Evolutionary conservation across 2,329 filamentous ascomycete species (phyloP), one percentile per base, ranked within the genome.

Genomic region (Myriosclerotinia curreyana): DNA sequence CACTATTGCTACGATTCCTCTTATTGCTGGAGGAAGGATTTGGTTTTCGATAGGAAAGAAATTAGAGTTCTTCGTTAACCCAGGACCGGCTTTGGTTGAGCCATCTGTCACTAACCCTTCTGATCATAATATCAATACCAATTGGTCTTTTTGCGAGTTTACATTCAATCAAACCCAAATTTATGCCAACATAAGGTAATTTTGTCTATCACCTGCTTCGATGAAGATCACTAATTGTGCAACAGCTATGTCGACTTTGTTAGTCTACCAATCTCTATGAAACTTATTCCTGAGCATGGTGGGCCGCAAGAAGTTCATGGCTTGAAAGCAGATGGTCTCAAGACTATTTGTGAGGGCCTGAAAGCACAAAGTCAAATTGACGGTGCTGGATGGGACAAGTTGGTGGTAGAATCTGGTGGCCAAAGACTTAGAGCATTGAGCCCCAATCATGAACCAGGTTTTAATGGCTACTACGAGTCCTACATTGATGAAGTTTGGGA

Each of bases 201-300:
- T 56, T 48, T 58, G n/a, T 3, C 40, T 25, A 46, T n/a, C 7
- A 9, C 11, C 25, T 20, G n/a, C 17, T 62, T 5, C 17, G 2
- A 36, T 20, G 8, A 28, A 48, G 20, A 36, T 58, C 5, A 46
- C 53, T 63, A 49, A 59, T 34, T 2, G n/a, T 38, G 20, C 17
- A 31, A 48, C 70, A 85, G 81, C 67, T 88, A 89, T 73, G 90
- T 93, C 61, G 90, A 93, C 77, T 93, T 93, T 75, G 83, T 92
- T 66, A 79, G 79, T 69, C 74, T 88, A 69, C 86, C 88, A n/a
- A 81, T 89, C 60, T 81, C 83, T 1, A 74, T 86, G 66, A 78
- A 79, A 5, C 76, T 86, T 14, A 76, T 77, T 50, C 79, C 76
- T 6, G 72, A 69, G 0, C 73, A 75, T 17, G 80, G 80, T n/a